Conservation (phyloP, 306 rosid species). For the Crotalaria pallida region DNA sequence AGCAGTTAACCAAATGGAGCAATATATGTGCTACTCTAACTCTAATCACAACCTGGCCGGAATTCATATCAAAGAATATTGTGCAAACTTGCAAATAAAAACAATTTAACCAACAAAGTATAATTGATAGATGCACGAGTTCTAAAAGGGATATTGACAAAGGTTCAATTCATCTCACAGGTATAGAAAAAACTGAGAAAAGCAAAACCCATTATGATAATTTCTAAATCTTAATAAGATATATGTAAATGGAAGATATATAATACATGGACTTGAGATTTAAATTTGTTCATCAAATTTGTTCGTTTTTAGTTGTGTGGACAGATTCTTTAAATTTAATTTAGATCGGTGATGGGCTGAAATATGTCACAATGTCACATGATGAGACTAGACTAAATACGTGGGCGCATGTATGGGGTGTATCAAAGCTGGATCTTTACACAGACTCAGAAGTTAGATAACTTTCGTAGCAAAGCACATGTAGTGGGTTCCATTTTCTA, state of each 20-base stretch:
- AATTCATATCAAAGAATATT: not conserved
- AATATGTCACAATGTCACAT: conserved; percentile 27
- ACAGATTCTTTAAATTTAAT: not conserved
- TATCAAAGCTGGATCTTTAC: not conserved
- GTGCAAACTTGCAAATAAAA: not conserved
- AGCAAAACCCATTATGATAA: too few species aligned
- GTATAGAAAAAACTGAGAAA: too few species aligned
- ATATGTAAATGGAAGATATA: too few species aligned
- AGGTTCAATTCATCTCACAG: too few species aligned
- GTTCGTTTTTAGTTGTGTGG: not conserved
- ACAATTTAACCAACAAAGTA: too few species aligned
- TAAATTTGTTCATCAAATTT: too few species aligned
- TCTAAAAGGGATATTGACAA: too few species aligned
- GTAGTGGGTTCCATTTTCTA: conserved; percentile 17
- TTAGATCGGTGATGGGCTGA: not conserved
- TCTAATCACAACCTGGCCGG: not conserved
- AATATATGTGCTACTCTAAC: not conserved
- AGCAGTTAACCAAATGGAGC: not conserved
- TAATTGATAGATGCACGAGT: too few species aligned
- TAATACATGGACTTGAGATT: too few species aligned
- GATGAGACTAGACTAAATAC: not conserved
- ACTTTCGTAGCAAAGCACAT: conserved; percentile 30
- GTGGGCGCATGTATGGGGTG: conserved; percentile 28
- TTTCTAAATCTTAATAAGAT: too few species aligned
- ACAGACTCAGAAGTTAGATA: not conserved